These are phyloP conservation scores for Athelia psychrophila DNA, from an alignment of 1,284 basidiomycete genomes.

Conservation along the genomic window DNA sequence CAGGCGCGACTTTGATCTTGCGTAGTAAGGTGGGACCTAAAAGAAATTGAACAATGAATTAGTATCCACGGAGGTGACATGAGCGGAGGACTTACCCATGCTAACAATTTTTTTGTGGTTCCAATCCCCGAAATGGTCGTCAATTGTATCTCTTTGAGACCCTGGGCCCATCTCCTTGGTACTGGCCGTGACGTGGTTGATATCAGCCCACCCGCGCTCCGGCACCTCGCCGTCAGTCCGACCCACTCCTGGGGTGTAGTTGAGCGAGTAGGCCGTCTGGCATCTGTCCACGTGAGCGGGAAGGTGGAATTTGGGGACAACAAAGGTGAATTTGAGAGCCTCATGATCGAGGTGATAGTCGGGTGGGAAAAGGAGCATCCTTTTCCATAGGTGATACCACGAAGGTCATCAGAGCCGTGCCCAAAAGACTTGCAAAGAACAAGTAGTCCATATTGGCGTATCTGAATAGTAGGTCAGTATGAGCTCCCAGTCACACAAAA, in stretches of 20 bases:
- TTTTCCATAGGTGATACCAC: conserved; percentile 4
- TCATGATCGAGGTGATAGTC: neutral
- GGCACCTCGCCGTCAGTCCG: conserved; percentile 10
- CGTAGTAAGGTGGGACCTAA: neutral
- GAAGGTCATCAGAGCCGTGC: neutral
- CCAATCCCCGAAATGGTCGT: conserved; percentile 12
- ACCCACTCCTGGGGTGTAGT: conserved; percentile 3
- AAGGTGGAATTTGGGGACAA: conserved; percentile 11
- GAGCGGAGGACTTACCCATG: conserved; percentile 5
- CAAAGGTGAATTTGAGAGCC: neutral
- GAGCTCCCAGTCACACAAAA: neutral
- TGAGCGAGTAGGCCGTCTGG: conserved; percentile 7
- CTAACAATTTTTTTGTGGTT: conserved; percentile 26
- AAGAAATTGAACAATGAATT: too few species aligned
- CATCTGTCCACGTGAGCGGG: conserved; percentile 6
- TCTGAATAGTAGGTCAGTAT: neutral
- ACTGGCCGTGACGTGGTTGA: conserved; percentile 4
- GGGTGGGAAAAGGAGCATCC: conserved; percentile 1
- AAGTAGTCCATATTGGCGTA: neutral
- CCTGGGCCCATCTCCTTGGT: conserved; percentile 9
- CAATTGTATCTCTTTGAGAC: conserved; percentile 4
- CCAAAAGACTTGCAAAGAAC: neutral
- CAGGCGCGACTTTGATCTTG: neutral
- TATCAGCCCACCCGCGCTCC: conserved; percentile 8
- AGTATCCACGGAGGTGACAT: too few species aligned